Evolutionary conservation across 768 basidiomycete genomes (phyloP).

Genomic region (Agrocybe pediades): DNA sequence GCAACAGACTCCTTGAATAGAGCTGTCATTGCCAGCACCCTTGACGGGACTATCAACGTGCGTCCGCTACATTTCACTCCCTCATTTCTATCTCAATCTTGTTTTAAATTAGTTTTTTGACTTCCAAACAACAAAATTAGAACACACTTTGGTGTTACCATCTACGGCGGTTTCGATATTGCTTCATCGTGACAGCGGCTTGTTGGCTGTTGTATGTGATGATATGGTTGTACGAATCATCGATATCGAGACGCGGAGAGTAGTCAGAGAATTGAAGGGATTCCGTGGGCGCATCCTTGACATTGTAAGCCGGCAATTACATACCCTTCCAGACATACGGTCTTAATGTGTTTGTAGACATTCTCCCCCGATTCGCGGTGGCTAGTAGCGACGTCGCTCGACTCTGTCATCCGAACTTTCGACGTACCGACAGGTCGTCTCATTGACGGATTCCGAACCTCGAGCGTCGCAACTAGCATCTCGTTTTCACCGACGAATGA

Average conservation of each 20-base stretch:
- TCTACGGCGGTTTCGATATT: slow-evolving; percentile 70
- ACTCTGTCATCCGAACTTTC: slow-evolving; percentile 92
- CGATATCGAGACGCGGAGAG: slow-evolving; percentile 86
- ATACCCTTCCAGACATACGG: slow-evolving; percentile 4
- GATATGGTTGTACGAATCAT: slow-evolving; percentile 84
- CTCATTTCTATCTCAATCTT: slow-evolving; percentile 7
- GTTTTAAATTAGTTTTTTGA: slow-evolving; percentile 82
- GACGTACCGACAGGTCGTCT: slow-evolving; percentile 92
- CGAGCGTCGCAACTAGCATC: slow-evolving; percentile 86
- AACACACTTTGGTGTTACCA: slow-evolving; percentile 65
- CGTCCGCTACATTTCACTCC: slow-evolving; percentile 26
- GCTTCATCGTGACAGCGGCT: slow-evolving; percentile 82
- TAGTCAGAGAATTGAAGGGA: slow-evolving; percentile 88
- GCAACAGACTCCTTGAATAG: slow-evolving; percentile 86
- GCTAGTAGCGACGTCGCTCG: slow-evolving; percentile 86
- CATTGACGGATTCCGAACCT: slow-evolving; percentile 89
- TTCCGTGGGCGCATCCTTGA: slow-evolving; percentile 88
- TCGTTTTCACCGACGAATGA: slow-evolving; percentile 95
- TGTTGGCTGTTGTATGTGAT: slow-evolving; percentile 84
- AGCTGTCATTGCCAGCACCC: slow-evolving; percentile 77
- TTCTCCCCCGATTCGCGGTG: slow-evolving; percentile 96
- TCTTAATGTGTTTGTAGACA: slow-evolving; percentile 47
- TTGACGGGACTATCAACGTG: slow-evolving; percentile 90
- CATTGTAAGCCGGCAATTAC: slow-evolving; percentile 53
- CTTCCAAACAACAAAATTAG: slow-evolving; percentile 83